Conservation (phyloP, 805 yeast species). For the Peterozyma xylosa region DNA sequence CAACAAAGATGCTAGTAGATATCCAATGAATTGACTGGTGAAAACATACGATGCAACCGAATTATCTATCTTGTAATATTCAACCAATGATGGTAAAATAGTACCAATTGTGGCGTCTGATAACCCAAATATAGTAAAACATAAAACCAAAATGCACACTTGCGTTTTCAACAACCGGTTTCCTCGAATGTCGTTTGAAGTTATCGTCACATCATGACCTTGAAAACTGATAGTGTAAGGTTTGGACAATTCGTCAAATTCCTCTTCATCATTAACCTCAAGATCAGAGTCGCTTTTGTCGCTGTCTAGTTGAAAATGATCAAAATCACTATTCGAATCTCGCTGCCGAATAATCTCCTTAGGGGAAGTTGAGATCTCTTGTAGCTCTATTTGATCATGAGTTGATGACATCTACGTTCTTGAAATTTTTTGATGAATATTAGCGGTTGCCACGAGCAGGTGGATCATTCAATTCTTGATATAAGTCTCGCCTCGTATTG, state of each 20-base stretch:
- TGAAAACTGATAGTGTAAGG: slow-evolving; percentile 7
- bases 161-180: slow-evolving; percentile 34
- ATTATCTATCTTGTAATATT: slow-evolving; percentile 40
- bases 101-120: slow-evolving; percentile 59
- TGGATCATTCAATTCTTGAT: no score
- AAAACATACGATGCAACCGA: slow-evolving; percentile 41
- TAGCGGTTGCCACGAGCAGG: no score
- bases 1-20: slow-evolving; percentile 41
- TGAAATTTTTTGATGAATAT: no score
- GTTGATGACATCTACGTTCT: no score
- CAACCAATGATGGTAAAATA: slow-evolving; percentile 42
- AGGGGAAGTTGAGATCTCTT: no score
- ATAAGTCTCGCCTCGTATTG: no score
- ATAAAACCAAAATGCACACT: slow-evolving; percentile 27
- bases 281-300: no score
- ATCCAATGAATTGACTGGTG: slow-evolving; percentile 46
- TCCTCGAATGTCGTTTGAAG: slow-evolving; percentile 29
- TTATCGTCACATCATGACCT: slow-evolving; percentile 22
- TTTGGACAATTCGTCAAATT: background rate
- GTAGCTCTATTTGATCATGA: no score
- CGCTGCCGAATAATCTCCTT: no score
- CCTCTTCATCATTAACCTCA: background rate
- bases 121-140: slow-evolving; percentile 43
- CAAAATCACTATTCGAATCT: no score
- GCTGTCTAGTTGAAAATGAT: no score